Base-by-base conservation (phyloP, 2,329 filamentous ascomycete species). In the Coniochaeta ligniaria region DNA sequence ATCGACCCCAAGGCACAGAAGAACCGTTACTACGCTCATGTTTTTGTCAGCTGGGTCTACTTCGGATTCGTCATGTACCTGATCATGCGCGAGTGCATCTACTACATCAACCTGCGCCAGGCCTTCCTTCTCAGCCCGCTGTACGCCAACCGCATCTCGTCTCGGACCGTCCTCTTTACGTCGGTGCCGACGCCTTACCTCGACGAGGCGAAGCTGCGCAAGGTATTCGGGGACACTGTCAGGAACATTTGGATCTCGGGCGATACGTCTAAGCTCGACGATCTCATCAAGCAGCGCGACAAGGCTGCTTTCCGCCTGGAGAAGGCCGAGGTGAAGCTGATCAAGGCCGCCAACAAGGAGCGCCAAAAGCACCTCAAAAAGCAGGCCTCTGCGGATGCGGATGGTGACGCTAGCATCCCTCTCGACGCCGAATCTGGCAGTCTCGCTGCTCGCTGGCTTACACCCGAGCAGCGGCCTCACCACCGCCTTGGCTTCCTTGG, bases 61-160 rank as follows among this genome's bases (percentile, higher is more conserved):
- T 92, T 90, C 73, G 85, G 84, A 54, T 98, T 98, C 71, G 82
- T 98, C 65, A 88, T 98, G 73, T 95, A 91, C 75, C 88, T 91
- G 69, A 85, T 98, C 64, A 89, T 92, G 60, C 85, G 94, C 61
- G 94, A 98, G 74, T 88, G 86, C 71, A 89, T 98, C 67, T 96
- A 88, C 81, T 96, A 91, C 75, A 89, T 97, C 78, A 96, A 96
- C 69, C 76, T 98, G 58, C 90, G 93, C 64, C 94, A 98, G 75
- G 94, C 94, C 0, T 97, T 96, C 75, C 84, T 96, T 45, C 83
- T 96, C 60, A 93, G 92, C 12, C 92, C 92, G 12, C 80, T 90
- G 56, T 96, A 96, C 72, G 84, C 92, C 59, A 89, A 88, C 69
- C 90, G 93, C 61, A 86, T 97, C 54, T 97, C 94, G 1, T 94